Percentiles rank a stretch among this genome's conserved stretches.
phyloP scores from a whole-genome alignment of 2,329 filamentous ascomycete genomes.

The Escovopsis sp. region DNA sequence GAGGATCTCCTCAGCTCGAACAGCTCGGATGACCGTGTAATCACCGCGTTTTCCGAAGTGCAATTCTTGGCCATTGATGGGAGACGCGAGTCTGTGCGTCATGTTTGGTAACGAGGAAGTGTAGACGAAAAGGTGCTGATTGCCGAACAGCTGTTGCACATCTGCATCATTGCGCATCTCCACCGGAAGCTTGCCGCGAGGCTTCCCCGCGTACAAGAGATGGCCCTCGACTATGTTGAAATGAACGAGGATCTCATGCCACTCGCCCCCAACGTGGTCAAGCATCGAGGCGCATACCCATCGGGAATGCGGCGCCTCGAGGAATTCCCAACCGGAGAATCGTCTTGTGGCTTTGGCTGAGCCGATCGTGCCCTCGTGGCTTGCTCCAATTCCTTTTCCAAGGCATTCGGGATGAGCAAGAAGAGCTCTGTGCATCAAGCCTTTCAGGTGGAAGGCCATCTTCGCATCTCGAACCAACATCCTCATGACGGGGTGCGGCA shows the following conservation, averaged over 20 bases:
- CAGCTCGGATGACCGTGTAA: slow-evolving; percentile 11
- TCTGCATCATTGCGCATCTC: slow-evolving; percentile 27
- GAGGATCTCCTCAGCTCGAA: slow-evolving; percentile 7
- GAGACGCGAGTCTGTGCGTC: slow-evolving; percentile 26
- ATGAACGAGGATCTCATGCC: slow-evolving; percentile 10
- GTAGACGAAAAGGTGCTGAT: slow-evolving; percentile 32
- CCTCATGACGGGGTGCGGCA: slow-evolving; percentile 1
- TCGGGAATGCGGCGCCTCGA: not conserved
- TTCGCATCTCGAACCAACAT: slow-evolving; percentile 11
- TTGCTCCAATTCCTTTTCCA: not conserved
- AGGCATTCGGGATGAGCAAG: not conserved
- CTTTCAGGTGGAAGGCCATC: slow-evolving; percentile 4
- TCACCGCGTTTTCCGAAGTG: slow-evolving; percentile 18
- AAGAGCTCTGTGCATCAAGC: not conserved
- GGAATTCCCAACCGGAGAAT: not conserved
- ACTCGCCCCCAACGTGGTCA: not conserved
- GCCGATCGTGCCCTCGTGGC: not conserved
- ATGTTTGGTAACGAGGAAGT: slow-evolving; percentile 38
- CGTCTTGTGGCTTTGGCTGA: not conserved
- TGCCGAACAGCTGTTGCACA: slow-evolving; percentile 37
- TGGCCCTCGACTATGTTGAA: slow-evolving; percentile 19
- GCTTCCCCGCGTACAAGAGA: slow-evolving; percentile 20
- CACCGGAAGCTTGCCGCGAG: slow-evolving; percentile 32
- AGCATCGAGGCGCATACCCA: not conserved
- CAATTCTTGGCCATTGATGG: slow-evolving; percentile 16